Percentiles rank a stretch among this genome's conserved stretches.
Conservation (phyloP, 1,139 yeast species). For the Pichia sp. region DNA sequence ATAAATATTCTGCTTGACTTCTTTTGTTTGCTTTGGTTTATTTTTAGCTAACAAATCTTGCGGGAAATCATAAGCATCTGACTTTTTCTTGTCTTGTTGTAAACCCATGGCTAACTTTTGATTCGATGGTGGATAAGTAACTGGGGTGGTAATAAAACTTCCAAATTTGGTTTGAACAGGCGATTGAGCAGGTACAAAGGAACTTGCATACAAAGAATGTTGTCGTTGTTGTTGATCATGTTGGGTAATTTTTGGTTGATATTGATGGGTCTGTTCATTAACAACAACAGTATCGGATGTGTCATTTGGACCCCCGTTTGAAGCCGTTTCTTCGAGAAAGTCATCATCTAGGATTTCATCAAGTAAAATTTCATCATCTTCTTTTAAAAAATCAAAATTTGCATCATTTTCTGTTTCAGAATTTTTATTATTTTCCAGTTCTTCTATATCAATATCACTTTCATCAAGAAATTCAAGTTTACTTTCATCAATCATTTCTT, state of each 20-base stretch:
- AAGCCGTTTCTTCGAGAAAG: constrained; percentile 30
- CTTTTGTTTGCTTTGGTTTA: constrained; percentile 27
- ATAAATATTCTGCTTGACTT: constrained; percentile 28
- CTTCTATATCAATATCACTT: not conserved
- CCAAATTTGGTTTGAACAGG: too few relatives aligned
- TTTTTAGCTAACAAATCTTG: constrained; percentile 44
- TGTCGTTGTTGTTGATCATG: too few relatives aligned
- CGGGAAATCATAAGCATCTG: constrained; percentile 80
- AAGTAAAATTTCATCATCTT: constrained; percentile 24
- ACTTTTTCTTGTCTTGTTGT: constrained; percentile 46
- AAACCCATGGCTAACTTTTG: constrained; percentile 31
- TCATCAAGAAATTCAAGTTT: constrained; percentile 1
- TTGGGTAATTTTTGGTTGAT: too few relatives aligned
- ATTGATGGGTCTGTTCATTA: too few relatives aligned
- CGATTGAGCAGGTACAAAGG: too few relatives aligned
- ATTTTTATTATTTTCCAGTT: not conserved
- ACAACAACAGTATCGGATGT: too few relatives aligned
- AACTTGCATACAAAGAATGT: too few relatives aligned
- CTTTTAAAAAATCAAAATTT: constrained; percentile 26
- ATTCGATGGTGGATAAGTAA: not conserved
- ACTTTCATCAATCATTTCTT: too few relatives aligned
- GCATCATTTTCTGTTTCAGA: too few relatives aligned
- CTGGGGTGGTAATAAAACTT: too few relatives aligned
- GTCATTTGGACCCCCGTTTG: not conserved
- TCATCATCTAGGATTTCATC: constrained; percentile 30